Evolutionary conservation across 1,139 yeast genomes (phyloP), one percentile per base, ranked within the genome.

Genomic region (Hyphopichia fennica): DNA sequence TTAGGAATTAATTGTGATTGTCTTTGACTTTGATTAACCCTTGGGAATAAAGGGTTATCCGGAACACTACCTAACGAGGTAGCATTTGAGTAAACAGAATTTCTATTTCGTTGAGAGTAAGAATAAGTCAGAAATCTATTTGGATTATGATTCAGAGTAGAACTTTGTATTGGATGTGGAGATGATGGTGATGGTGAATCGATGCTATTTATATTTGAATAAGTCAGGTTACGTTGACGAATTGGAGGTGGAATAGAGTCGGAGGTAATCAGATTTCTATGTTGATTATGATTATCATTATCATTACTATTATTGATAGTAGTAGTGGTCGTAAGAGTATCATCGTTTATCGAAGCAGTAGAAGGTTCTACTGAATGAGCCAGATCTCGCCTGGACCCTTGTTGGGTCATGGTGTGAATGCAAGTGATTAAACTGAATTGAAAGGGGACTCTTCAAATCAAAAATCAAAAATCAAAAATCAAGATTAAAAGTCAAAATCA

Each of bases 21-120:
- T 16, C n/a, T 3, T 14, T 17, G 25, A n/a, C 4, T 27, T 14
- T 16, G 32, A 17, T 14, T 17, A 16, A 25, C 7, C 10, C 16
- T 15, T 14, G 34, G 41, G 34, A 38, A 38, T 7, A 38, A 15
- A 2, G 20, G 22, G 16, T 33, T 28, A 18, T 38, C 34, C 25
- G 11, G 37, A 16, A 34, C 37, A 22, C 27, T 34, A 7, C 34
- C 38, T 27, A 38, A 16, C 9, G 37, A 32, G 18, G 37, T 34
- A 20, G 34, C 37, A 34, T 38, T 34, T 13, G 41, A 38, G 29
- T 38, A 38, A n/a, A 38, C 37, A 4, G 31, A 28, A 6, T 25
- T 25, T 25, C 28, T 25, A 25, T 25, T 25, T 7, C n/a, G 28
- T 25, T 25, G 28, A 7, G 8, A 5, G 17, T 29, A n/a, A 7